phyloP scores from a whole-genome alignment of 805 yeast genomes.

The Suhomyces pyralidae region DNA sequence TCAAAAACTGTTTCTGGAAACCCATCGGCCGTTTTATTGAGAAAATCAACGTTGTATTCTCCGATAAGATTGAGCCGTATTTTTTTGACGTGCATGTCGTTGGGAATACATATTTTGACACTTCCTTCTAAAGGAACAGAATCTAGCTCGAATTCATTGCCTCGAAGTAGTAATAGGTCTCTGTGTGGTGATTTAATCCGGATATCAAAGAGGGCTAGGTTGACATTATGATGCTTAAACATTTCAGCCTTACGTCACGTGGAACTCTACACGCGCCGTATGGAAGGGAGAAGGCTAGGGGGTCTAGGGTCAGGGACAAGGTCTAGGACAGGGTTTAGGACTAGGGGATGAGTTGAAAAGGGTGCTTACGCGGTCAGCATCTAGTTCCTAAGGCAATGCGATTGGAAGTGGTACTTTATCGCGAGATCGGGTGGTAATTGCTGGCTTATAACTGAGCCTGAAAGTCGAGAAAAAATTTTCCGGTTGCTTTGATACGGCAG shows the following conservation, averaged over 20 bases:
- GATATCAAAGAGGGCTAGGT: constrained; percentile 36
- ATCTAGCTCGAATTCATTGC: constrained; percentile 45
- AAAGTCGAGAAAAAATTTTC: background rate
- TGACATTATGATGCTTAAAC: constrained; percentile 20
- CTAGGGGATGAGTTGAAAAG: background rate
- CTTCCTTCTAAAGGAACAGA: constrained; percentile 44
- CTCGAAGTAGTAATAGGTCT: constrained; percentile 42
- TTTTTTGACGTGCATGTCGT: constrained; percentile 37
- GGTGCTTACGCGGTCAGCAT: background rate
- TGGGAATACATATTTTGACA: constrained; percentile 45
- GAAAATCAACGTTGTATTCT: constrained; percentile 41
- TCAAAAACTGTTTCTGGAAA: constrained; percentile 36
- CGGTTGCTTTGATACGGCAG: background rate
- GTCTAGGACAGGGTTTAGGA: no score
- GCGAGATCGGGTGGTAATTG: background rate
- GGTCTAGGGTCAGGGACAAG: background rate
- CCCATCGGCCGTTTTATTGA: constrained; percentile 30
- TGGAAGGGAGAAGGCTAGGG: background rate
- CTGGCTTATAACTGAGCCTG: background rate
- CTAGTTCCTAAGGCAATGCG: background rate
- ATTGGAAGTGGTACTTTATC: background rate
- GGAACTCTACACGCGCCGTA: background rate
- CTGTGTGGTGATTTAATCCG: constrained; percentile 39
- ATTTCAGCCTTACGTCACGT: constrained; percentile 8
- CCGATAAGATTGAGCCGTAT: constrained; percentile 42